phyloP scores from a whole-genome alignment of 768 basidiomycete species.

The Boletus fagicola region DNA sequence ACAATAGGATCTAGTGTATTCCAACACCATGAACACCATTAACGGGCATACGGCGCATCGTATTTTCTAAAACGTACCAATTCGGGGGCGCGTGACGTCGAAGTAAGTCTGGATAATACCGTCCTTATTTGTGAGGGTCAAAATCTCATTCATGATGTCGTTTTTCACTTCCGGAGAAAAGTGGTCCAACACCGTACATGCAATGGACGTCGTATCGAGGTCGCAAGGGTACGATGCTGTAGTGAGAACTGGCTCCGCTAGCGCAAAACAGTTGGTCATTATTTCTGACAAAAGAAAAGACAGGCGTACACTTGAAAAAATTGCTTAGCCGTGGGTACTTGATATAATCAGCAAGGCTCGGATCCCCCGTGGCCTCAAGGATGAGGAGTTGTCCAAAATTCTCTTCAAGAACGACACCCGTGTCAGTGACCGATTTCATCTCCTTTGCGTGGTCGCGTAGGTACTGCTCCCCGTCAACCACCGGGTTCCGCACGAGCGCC shows the following conservation, averaged over 20 bases:
- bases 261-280: not conserved
- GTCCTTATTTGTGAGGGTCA: conserved; percentile 9
- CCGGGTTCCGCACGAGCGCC: conserved; percentile 15
- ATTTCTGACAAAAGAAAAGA: not conserved
- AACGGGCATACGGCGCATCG: not conserved
- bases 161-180: conserved; percentile 16
- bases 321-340: conserved; percentile 20
- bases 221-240: conserved; percentile 17
- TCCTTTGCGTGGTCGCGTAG: conserved; percentile 11
- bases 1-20: conserved; percentile 15
- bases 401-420: conserved; percentile 19
- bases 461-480: conserved; percentile 18
- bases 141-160: conserved; percentile 24
- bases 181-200: conserved; percentile 17
- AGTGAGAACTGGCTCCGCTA: conserved; percentile 14
- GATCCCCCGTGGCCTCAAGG: conserved; percentile 17
- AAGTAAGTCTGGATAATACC: conserved; percentile 21
- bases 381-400: conserved; percentile 23
- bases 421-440: conserved; percentile 19
- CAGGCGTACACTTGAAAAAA: conserved; percentile 18
- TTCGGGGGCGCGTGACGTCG: conserved; percentile 20
- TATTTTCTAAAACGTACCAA: conserved; percentile 12
- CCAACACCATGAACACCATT: not conserved
- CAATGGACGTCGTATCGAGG: conserved; percentile 20
- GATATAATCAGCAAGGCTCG: conserved; percentile 20